These are phyloP conservation scores for Volvox africanus DNA, from an alignment of 139 green algal species.

Conservation along the genomic window DNA sequence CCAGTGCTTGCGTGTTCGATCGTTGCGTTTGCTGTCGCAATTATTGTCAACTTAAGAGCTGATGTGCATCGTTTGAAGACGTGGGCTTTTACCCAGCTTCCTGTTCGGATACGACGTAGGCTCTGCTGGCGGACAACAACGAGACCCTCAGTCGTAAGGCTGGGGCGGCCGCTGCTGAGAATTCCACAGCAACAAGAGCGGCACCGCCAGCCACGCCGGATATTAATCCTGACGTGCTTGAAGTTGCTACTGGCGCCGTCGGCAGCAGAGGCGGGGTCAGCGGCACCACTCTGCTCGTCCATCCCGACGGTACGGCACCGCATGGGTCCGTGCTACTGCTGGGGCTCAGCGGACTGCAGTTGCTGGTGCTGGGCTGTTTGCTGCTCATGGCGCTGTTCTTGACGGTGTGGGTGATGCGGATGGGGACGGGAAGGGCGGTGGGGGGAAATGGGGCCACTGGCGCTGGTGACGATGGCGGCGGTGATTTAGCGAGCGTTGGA, in stretches of 20 bases:
- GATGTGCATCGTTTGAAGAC: neutral
- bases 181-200: neutral
- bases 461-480: neutral
- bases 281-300: constrained; percentile 7
- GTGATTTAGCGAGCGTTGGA: neutral
- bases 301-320: neutral
- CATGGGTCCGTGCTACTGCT: neutral
- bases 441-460: neutral
- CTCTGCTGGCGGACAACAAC: neutral
- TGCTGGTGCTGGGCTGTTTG: constrained; percentile 14
- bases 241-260: neutral
- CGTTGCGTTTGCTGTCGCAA: neutral
- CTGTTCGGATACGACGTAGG: neutral
- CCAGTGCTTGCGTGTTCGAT: neutral
- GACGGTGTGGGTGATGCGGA: constrained; percentile 18
- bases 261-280: neutral
- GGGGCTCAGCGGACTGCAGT: neutral
- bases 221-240: neutral
- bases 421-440: neutral
- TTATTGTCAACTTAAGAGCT: neutral
- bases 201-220: neutral
- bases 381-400: neutral
- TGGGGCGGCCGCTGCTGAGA: neutral
- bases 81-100: neutral
- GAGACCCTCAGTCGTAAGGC: neutral